phyloP scores from a whole-genome alignment of 768 basidiomycete genomes.

The Kwoniella botswanensis region DNA sequence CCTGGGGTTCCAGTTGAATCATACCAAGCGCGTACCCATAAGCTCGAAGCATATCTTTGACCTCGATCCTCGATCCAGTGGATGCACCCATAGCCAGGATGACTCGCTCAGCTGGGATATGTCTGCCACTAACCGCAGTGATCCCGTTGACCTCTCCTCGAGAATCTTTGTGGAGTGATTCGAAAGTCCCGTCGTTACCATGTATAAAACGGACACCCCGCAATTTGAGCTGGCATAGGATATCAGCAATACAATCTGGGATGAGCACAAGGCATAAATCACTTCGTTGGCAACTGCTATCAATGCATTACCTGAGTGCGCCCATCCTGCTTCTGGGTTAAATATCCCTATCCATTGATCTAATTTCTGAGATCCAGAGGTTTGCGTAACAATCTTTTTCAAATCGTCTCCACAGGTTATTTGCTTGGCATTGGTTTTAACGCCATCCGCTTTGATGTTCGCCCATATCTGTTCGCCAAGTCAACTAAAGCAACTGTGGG shows the following conservation, averaged over 20 bases:
- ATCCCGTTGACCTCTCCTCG: conserved; percentile 8
- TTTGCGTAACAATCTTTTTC: conserved; percentile 7
- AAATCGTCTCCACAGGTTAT: conserved; percentile 1
- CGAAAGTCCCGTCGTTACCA: conserved; percentile 10
- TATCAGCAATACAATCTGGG: no score
- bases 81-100: conserved; percentile 7
- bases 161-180: conserved; percentile 6
- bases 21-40: conserved; percentile 10
- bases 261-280: background rate
- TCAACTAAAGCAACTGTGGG: background rate
- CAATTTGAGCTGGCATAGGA: background rate
- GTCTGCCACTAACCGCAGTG: background rate
- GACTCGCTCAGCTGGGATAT: conserved; percentile 6
- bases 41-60: conserved; percentile 8
- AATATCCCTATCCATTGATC: conserved; percentile 2
- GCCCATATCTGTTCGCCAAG: conserved; percentile 10
- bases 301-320: conserved; percentile 9
- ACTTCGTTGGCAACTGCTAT: conserved; percentile 2
- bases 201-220: conserved; percentile 9
- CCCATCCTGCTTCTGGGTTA: conserved; percentile 14
- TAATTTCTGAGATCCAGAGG: conserved; percentile 6
- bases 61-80: background rate
- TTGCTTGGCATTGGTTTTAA: conserved; percentile 1
- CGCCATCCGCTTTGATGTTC: conserved; percentile 1
- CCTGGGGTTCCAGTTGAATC: conserved; percentile 12